Evolutionary conservation across 164 flowering plant genomes (phyloP).

Genomic region (Vitis labrusca): DNA sequence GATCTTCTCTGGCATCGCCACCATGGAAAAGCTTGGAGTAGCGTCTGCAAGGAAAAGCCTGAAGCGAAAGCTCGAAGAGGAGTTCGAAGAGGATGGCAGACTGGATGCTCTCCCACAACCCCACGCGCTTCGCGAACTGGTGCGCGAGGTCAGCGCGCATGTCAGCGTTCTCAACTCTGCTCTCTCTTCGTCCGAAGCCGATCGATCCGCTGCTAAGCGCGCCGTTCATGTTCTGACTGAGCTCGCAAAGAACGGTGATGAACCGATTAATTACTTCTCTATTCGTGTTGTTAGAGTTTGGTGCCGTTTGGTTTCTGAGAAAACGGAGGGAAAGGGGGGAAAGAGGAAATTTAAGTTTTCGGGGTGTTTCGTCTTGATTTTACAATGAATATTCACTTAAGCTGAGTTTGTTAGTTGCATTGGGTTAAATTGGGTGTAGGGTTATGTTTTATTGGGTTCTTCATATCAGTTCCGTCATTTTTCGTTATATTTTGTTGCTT

Average conservation of each 20-base stretch:
- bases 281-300: background rate
- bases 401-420: too few species aligned
- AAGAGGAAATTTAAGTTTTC: too few species aligned
- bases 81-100: slow-evolving; percentile 12
- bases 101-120: background rate
- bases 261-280: background rate
- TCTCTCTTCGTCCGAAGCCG: slow-evolving; percentile 32
- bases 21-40: slow-evolving; percentile 32
- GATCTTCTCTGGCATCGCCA: background rate
- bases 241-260: slow-evolving; percentile 47
- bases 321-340: too few species aligned
- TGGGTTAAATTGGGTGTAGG: too few species aligned
- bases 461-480: too few species aligned
- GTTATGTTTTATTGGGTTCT: too few species aligned
- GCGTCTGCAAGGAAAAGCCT: slow-evolving; percentile 22
- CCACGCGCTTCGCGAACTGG: slow-evolving; percentile 20
- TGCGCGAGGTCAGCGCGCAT: slow-evolving; percentile 21
- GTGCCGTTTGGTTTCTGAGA: background rate
- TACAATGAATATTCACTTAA: too few species aligned
- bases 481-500: background rate
- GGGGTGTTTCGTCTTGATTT: too few species aligned
- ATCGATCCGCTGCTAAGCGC: slow-evolving; percentile 43
- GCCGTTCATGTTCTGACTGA: slow-evolving; percentile 43
- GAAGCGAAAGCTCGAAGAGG: slow-evolving; percentile 49
- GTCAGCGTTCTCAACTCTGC: slow-evolving; percentile 34